Base-by-base conservation (phyloP, 2,329 filamentous ascomycete genomes). In the Rugonectria rugulosa region DNA sequence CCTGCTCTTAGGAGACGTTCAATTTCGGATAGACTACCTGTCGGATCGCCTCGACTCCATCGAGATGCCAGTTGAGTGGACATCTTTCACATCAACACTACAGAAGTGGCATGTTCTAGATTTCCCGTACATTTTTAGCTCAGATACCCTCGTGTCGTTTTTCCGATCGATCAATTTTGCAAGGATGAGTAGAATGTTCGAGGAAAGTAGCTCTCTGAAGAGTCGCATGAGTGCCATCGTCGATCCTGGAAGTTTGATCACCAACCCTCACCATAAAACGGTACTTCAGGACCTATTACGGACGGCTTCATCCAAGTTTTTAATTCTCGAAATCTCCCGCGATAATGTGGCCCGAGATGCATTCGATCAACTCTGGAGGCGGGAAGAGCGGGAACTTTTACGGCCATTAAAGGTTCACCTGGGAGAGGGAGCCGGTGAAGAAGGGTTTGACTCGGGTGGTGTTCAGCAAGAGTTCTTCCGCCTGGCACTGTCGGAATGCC, bases 381-480 rank as follows among this genome's bases (percentile, higher is more conserved):
- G 92, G 29, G 88, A 97, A 72, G 86, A 87, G 67, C 83, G 90
- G 29, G 92, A 97, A 74, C 78, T 98, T 3, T 78, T 94, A 67
- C 86, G 92, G 21, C 95, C 95, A 1, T 76, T 99, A 27, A 97
- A 97, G 67, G 88, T 99, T 8, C 88, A 91, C 45, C 84, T 98
- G 53, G 92, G 92, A 4, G 89, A 92, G 69, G 88, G 91, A 27
- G 81, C 81, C 48, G 91, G 92, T 24, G 95, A 98, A 72, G 88
- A 96, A 70, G 95, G 95, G 0, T 86, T 96, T 27, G 95, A 99
- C 72, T 92, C 94, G 43, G 95, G 95, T 37, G 95, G 95, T 60
- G 93, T 99, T 1, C 94, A 97, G 66, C 93, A 97, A 70, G 95
- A 99, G 61, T 98, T 97, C 71, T 98, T 99, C 76, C 87, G 92